These are phyloP conservation scores for Calonectria pauciramosa DNA, from an alignment of 2,329 filamentous ascomycete genomes.

Conservation along the genomic window DNA sequence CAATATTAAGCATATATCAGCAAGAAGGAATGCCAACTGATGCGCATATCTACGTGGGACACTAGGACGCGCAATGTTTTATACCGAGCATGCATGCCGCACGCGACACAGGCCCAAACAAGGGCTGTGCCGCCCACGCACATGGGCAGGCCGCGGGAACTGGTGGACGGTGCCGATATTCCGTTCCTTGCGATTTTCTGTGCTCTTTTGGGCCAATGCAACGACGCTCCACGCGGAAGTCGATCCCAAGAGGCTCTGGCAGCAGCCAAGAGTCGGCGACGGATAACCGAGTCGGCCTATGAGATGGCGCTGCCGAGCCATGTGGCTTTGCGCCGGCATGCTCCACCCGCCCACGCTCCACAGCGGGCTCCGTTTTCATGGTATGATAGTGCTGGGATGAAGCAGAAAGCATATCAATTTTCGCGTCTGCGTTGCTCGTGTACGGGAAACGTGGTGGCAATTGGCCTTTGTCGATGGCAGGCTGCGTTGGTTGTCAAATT, in stretches of 20 bases:
- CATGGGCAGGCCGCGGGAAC: background rate
- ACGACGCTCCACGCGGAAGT: slow-evolving; percentile 2
- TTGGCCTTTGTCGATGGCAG: background rate
- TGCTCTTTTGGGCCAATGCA: background rate
- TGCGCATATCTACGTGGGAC: background rate
- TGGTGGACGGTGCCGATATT: slow-evolving; percentile 13
- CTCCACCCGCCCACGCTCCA: slow-evolving; percentile 3
- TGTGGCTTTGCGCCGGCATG: background rate
- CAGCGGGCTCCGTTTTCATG: slow-evolving; percentile 8
- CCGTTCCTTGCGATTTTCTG: background rate
- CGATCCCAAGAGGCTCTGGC: background rate
- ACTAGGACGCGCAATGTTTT: background rate
- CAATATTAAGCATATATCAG: slow-evolving; percentile 7
- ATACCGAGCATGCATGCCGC: slow-evolving; percentile 11
- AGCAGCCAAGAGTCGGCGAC: background rate
- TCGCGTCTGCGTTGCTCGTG: background rate
- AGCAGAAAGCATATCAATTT: background rate
- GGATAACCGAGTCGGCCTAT: slow-evolving; percentile 20
- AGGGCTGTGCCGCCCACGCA: background rate
- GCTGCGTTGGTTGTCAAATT: background rate
- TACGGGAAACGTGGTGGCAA: background rate
- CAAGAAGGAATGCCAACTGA: slow-evolving; percentile 1
- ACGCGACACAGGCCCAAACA: slow-evolving; percentile 1
- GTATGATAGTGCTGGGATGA: background rate
- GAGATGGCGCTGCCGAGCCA: background rate